Conservation (phyloP, 495 filamentous ascomycete genomes). For the Podospora pseudoanserina region DNA sequence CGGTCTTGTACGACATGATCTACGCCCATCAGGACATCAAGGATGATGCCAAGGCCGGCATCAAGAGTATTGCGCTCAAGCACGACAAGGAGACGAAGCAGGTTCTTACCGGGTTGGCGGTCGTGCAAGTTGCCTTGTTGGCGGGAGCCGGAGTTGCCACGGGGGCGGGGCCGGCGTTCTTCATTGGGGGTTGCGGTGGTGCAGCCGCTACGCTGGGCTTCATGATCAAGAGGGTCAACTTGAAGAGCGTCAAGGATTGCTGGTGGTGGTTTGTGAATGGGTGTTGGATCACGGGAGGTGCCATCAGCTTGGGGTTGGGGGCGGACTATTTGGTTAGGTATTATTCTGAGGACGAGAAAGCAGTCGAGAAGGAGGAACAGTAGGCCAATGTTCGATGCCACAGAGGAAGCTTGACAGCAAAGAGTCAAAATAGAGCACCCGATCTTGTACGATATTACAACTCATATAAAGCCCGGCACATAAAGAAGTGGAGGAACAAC, state of each 20-base stretch:
- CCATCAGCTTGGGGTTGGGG: slow-evolving; percentile 48
- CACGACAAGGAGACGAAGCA: slow-evolving; percentile 87
- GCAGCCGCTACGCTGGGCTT: slow-evolving; percentile 68
- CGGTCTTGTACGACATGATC: slow-evolving; percentile 95
- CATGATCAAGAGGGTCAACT: slow-evolving; percentile 85
- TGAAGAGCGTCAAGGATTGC: slow-evolving; percentile 80
- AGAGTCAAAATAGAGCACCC: neutral
- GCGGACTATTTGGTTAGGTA: slow-evolving; percentile 50
- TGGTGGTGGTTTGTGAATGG: slow-evolving; percentile 93
- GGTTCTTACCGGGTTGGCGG: slow-evolving; percentile 71
- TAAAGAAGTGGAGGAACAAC: neutral
- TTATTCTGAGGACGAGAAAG: neutral
- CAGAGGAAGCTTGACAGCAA: neutral
- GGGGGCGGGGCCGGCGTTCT: slow-evolving; percentile 82
- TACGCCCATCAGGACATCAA: slow-evolving; percentile 99
- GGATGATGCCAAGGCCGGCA: slow-evolving; percentile 87
- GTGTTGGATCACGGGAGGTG: slow-evolving; percentile 55
- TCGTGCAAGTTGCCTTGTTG: slow-evolving; percentile 73
- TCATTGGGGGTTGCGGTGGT: slow-evolving; percentile 78
- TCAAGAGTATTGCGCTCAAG: slow-evolving; percentile 90
- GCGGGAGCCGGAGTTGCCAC: slow-evolving; percentile 68
- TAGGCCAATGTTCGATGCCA: neutral
- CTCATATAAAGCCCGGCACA: neutral
- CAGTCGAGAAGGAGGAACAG: neutral
- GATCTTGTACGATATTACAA: neutral